Conservation (phyloP, 208 protist genomes). For the Zelonia costaricensis region DNA sequence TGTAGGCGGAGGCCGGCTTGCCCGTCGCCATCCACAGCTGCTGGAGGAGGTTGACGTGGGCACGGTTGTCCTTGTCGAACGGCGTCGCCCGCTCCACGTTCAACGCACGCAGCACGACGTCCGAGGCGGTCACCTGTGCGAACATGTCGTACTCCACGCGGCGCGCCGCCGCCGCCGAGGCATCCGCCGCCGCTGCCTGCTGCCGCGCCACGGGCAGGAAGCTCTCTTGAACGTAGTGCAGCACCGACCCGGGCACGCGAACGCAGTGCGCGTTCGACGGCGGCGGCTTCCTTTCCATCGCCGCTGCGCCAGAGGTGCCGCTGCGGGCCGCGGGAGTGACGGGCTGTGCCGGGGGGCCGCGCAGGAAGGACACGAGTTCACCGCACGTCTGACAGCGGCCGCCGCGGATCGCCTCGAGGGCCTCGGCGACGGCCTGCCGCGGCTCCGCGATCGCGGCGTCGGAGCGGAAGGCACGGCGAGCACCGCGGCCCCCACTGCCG, state of each 20-base stretch:
- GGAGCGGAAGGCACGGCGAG: conserved; percentile 22
- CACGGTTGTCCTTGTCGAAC: conserved; percentile 62
- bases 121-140: conserved; percentile 41
- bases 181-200: conserved; percentile 7
- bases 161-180: conserved; percentile 5
- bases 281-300: conserved; percentile 23
- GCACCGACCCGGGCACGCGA: conserved; percentile 29
- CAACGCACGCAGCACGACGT: conserved; percentile 47
- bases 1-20: conserved; percentile 35
- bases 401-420: conserved; percentile 34
- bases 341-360: conserved; percentile 29
- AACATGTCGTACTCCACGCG: conserved; percentile 46
- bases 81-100: conserved; percentile 56
- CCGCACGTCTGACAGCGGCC: conserved; percentile 42
- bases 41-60: conserved; percentile 61
- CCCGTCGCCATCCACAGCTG: conserved; percentile 69
- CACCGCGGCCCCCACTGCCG: conserved; percentile 12
- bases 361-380: conserved; percentile 56
- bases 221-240: conserved; percentile 51
- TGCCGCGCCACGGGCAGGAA: conserved; percentile 37
- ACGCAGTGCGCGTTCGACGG: conserved; percentile 41
- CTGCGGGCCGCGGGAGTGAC: conserved; percentile 9
- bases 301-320: conserved; percentile 3
- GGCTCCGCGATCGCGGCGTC: conserved; percentile 30
- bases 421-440: conserved; percentile 38